Percentiles rank a stretch among this genome's conserved stretches.
phyloP scores from a whole-genome alignment of 805 yeast species.

The Myxozyma mucilagina region DNA sequence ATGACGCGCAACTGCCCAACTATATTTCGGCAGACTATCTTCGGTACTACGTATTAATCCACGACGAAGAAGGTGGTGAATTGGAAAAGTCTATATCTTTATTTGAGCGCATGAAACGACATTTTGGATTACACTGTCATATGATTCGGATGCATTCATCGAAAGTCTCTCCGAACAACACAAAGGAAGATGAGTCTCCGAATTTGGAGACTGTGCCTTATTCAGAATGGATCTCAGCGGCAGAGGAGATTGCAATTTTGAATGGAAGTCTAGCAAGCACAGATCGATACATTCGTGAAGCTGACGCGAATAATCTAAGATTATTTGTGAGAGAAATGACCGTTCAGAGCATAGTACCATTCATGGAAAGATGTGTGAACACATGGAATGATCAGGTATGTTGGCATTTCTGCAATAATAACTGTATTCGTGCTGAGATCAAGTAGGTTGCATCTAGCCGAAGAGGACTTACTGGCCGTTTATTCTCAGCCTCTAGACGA shows the following conservation, averaged over 20 bases:
- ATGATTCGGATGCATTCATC: constrained; percentile 32
- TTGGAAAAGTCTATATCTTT: constrained; percentile 46
- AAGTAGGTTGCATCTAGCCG: constrained; percentile 38
- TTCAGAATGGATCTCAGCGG: constrained; percentile 46
- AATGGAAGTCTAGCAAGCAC: constrained; percentile 14
- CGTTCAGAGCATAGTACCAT: constrained; percentile 62
- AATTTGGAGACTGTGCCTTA: constrained; percentile 31
- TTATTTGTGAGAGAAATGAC: constrained; percentile 51
- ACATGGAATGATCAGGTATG: constrained; percentile 73
- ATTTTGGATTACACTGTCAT: constrained; percentile 41
- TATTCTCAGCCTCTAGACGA: constrained; percentile 65
- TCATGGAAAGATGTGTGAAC: constrained; percentile 78
- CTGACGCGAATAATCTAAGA: constrained; percentile 47
- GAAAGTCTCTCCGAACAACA: constrained; percentile 1
- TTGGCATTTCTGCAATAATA: constrained; percentile 37
- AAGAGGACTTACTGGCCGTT: constrained; percentile 70
- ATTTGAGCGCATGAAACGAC: constrained; percentile 46
- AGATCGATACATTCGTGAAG: constrained; percentile 16
- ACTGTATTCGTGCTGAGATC: too few species aligned
- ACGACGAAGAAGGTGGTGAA: constrained; percentile 50
- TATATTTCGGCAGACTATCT: constrained; percentile 68
- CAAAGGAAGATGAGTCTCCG: background rate
- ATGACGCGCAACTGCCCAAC: constrained; percentile 50
- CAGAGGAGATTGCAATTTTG: constrained; percentile 48
- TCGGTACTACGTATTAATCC: constrained; percentile 52